phyloP scores from a whole-genome alignment of 2,329 filamentous ascomycete genomes.

The Juglanconis juglandina region DNA sequence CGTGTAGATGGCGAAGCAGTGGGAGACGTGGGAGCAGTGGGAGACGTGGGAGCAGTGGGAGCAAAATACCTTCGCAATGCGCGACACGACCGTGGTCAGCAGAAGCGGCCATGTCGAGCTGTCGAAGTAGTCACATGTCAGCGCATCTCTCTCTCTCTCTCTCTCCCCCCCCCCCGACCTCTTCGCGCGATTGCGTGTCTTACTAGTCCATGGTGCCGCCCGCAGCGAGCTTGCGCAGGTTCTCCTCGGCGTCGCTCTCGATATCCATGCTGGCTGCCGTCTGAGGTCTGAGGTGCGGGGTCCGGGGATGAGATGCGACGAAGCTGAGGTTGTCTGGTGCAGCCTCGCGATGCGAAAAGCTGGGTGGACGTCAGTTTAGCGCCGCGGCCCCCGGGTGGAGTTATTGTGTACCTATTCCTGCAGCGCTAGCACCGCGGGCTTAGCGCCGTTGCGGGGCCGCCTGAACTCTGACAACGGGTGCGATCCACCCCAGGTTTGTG shows the following conservation, averaged over 20 bases:
- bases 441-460: no score
- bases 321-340: no score
- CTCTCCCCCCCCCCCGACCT: not conserved
- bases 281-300: slow-evolving; percentile 22
- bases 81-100: slow-evolving; percentile 61
- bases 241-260: slow-evolving; percentile 51
- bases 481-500: no score
- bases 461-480: no score
- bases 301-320: not conserved
- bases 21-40: not conserved
- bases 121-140: slow-evolving; percentile 29
- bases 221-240: slow-evolving; percentile 45
- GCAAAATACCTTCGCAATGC: slow-evolving; percentile 58
- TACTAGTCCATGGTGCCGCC: slow-evolving; percentile 56
- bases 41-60: not conserved
- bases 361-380: no score
- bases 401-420: no score
- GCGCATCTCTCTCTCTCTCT: not conserved
- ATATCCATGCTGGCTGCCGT: slow-evolving; percentile 46
- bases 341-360: no score
- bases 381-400: no score
- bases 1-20: not conserved
- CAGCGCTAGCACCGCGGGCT: no score
- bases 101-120: slow-evolving; percentile 69
- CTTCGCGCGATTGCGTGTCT: slow-evolving; percentile 24